phyloP scores from a whole-genome alignment of 179 eudicot genomes.

The Actinidia arguta region DNA sequence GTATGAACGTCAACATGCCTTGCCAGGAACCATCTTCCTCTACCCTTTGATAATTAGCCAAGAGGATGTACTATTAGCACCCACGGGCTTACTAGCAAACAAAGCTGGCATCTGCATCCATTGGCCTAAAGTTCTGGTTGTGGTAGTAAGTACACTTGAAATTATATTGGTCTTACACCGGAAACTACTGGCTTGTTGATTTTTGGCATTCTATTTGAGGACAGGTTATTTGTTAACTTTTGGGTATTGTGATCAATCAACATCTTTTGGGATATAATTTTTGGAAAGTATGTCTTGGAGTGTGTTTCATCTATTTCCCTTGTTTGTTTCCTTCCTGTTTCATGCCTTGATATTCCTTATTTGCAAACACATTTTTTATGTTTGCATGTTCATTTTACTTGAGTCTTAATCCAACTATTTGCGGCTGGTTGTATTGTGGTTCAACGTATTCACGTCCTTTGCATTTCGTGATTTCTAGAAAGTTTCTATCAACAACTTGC shows the following conservation, averaged over 20 bases:
- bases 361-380: background rate
- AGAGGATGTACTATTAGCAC: background rate
- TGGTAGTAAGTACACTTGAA: background rate
- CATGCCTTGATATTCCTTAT: background rate
- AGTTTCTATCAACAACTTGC: background rate
- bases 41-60: background rate
- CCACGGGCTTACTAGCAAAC: background rate
- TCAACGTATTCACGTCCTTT: background rate
- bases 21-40: background rate
- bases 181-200: background rate
- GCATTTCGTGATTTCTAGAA: background rate
- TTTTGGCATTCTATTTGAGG: background rate
- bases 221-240: background rate
- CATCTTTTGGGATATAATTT: background rate
- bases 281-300: background rate
- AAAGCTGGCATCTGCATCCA: background rate
- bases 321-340: background rate
- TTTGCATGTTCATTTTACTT: background rate
- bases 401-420: background rate
- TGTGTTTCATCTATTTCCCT: background rate
- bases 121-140: too few species aligned
- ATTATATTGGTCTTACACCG: background rate
- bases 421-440: conserved; percentile 7
- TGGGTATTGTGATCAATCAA: background rate
- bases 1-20: background rate